These are phyloP conservation scores for Murraya koenigii DNA, from an alignment of 345 rosid species.

Conservation along the genomic window DNA sequence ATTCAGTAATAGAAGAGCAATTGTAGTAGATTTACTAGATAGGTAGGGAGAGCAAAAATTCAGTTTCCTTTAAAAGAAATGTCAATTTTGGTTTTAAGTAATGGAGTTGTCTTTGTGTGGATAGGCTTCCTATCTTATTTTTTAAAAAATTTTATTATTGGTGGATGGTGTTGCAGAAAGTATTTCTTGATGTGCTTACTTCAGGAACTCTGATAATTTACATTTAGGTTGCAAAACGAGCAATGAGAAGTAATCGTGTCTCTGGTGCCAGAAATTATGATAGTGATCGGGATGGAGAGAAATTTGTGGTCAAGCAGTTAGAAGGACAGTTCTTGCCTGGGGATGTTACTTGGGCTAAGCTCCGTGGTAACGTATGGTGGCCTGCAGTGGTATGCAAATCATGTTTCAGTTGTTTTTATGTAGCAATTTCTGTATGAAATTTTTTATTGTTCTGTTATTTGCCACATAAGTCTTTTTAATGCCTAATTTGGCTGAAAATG, in stretches of 20 bases:
- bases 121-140: background rate
- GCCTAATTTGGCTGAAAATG: background rate
- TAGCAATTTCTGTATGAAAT: background rate
- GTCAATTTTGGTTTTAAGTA: background rate
- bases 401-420: background rate
- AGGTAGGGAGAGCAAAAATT: background rate
- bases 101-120: background rate
- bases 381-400: constrained; percentile 54
- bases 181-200: background rate
- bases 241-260: constrained; percentile 18
- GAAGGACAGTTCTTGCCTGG: constrained; percentile 32
- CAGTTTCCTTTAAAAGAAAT: background rate
- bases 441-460: background rate
- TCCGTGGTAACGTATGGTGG: constrained; percentile 47
- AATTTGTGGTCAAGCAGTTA: constrained; percentile 18
- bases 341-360: constrained; percentile 46
- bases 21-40: background rate
- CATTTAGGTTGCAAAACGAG: background rate
- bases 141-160: background rate
- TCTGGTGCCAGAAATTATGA: constrained; percentile 17
- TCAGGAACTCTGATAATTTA: constrained; percentile 12
- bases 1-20: background rate
- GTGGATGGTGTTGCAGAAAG: background rate
- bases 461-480: background rate
- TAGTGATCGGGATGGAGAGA: constrained; percentile 10